A percentile compares a stretch with the other conserved stretches of the same genome.
Evolutionary conservation across 495 filamentous ascomycete species (phyloP).

Genomic region (Pseudoneurospora amorphoporcata): DNA sequence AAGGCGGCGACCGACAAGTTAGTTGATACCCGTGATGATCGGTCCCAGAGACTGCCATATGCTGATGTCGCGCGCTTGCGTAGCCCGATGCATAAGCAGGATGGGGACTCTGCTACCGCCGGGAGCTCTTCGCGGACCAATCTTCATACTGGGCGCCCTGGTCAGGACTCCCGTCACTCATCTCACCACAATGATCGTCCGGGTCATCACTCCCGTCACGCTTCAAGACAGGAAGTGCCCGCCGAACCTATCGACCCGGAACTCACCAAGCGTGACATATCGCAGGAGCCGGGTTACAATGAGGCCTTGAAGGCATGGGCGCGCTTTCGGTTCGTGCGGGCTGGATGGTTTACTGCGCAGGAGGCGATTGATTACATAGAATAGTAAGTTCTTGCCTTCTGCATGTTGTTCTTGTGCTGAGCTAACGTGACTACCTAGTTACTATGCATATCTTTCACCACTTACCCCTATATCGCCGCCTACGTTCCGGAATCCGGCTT

Average conservation of each 20-base stretch:
- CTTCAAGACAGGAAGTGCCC: constrained; percentile 11
- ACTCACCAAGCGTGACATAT: constrained; percentile 21
- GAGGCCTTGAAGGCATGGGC: constrained; percentile 81
- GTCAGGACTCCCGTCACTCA: constrained; percentile 11
- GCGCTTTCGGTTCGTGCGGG: constrained; percentile 81
- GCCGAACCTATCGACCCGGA: constrained; percentile 27
- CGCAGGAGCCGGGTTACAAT: constrained; percentile 38
- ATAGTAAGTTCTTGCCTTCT: constrained; percentile 48
- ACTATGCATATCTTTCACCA: constrained; percentile 80
- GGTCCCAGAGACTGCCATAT: constrained; percentile 1
- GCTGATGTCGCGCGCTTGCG: constrained; percentile 6
- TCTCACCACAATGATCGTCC: constrained; percentile 7
- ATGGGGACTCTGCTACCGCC: constrained; percentile 7
- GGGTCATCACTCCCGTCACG: constrained; percentile 12
- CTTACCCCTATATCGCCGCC: constrained; percentile 86
- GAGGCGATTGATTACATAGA: constrained; percentile 89
- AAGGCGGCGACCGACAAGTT: constrained; percentile 56
- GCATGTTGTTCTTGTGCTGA: background rate
- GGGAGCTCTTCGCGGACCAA: constrained; percentile 8
- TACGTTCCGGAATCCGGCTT: constrained; percentile 62
- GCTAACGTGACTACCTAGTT: constrained; percentile 39
- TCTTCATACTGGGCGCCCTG: constrained; percentile 9
- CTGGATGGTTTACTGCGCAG: constrained; percentile 89
- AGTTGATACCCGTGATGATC: constrained; percentile 14
- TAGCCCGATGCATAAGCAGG: constrained; percentile 18